Percentiles rank a stretch among this genome's conserved stretches.
Evolutionary conservation across 192 early-diverging fungal genomes (phyloP).

Genomic region (Coemansia sp.): DNA sequence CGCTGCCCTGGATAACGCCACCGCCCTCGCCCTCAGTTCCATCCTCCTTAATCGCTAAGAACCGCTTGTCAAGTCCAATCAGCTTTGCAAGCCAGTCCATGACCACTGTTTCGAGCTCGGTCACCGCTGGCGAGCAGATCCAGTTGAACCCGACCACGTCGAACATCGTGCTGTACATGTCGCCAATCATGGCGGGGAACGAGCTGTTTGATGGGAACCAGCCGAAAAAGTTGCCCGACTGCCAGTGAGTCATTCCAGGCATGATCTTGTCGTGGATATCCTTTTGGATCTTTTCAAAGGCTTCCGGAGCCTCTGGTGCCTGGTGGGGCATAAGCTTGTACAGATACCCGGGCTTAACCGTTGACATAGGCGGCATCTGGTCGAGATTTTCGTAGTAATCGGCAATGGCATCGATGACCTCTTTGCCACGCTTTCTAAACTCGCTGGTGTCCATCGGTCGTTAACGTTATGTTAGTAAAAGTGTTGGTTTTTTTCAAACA

Average conservation of each 20-base stretch:
- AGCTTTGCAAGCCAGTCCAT: slow-evolving; percentile 68
- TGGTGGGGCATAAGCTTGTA: slow-evolving; percentile 56
- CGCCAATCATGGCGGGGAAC: slow-evolving; percentile 61
- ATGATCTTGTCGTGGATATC: slow-evolving; percentile 62
- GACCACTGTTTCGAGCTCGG: slow-evolving; percentile 63
- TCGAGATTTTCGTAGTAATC: slow-evolving; percentile 62
- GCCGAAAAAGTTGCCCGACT: slow-evolving; percentile 64
- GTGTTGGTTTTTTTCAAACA: not conserved
- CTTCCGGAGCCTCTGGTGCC: slow-evolving; percentile 57
- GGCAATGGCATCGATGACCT: slow-evolving; percentile 60
- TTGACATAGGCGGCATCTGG: slow-evolving; percentile 47
- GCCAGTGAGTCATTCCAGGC: slow-evolving; percentile 72
- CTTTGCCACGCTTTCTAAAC: slow-evolving; percentile 62
- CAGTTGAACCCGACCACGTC: slow-evolving; percentile 58
- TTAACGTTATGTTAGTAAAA: not conserved
- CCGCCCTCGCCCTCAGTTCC: slow-evolving; percentile 58
- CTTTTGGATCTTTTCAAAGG: slow-evolving; percentile 44
- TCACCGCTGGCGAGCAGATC: slow-evolving; percentile 58
- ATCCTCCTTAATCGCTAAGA: slow-evolving; percentile 46
- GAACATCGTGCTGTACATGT: slow-evolving; percentile 66
- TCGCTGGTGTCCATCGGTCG: slow-evolving; percentile 53
- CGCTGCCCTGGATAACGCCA: slow-evolving; percentile 66
- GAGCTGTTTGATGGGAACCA: slow-evolving; percentile 60
- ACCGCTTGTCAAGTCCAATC: slow-evolving; percentile 59
- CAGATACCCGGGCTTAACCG: slow-evolving; percentile 63